Base-by-base conservation (phyloP, 441 rosid species). In the Populus hybrid region DNA sequence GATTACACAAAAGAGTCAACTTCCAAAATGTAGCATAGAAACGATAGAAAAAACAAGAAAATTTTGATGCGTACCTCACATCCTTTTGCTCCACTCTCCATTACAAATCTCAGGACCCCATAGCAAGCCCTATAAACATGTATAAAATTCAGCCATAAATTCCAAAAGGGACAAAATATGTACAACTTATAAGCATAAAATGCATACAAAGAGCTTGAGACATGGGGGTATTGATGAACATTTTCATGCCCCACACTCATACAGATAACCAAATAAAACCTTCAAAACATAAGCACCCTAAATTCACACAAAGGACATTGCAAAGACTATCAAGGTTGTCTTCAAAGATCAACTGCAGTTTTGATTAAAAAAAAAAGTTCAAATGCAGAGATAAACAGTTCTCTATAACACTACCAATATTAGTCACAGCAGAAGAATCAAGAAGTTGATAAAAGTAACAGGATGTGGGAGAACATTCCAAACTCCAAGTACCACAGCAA, bases 71-170 rank as follows among this genome's bases (percentile, higher is more conserved):
- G 61, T 16, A 91, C 95, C 95, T 89, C 95, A 32, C 93, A 91
- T 23, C 95, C 95, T 82, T 91, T 89, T 5, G 93, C 95, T 16
- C 95, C 95, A 79, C 90, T 89, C 74, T 91, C 93, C 95, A 91
- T 91, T 57, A 91, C 84, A 70, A 85, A 89, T 59, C 93, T 85
- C 84, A 91, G 73, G 8, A 91, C 93, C 78, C 93, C 91, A 78
- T 86, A 89, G 77, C 95, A 89, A 32, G 93, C 92, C 87, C 93
- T 90, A 20, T 12, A 8, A 36, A 10, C 21, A 73, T 74, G 6
- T 21, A 24, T 38, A 42, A 75, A 14, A 20, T 32, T 28, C 67
- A 30, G 32, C 32, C 5, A 36, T 6, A 79, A 68, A 67, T 18
- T 54, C 18, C 54, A 4, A 14, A 30, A 2, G 30, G 50, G 5